These are phyloP conservation scores for Pulveroboletus sp. DNA, from an alignment of 768 basidiomycete species.

Conservation along the genomic window DNA sequence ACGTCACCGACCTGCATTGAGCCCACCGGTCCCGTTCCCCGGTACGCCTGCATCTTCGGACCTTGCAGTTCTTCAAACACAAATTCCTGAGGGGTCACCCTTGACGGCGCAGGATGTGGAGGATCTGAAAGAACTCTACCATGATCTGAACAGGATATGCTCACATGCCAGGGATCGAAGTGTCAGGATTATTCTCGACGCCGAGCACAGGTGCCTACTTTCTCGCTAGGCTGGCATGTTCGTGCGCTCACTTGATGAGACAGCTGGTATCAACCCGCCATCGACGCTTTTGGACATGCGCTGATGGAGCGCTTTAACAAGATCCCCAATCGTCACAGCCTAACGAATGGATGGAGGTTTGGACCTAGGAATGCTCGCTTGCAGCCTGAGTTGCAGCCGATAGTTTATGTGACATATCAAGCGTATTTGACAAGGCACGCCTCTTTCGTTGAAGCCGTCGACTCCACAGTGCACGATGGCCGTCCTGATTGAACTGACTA, in stretches of 20 bases:
- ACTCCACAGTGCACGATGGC: neutral
- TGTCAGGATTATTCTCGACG: constrained; percentile 75
- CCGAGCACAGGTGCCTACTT: constrained; percentile 61
- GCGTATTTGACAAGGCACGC: constrained; percentile 74
- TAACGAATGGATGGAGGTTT: constrained; percentile 2
- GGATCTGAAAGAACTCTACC: constrained; percentile 56
- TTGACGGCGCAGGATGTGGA: constrained; percentile 54
- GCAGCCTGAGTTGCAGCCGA: constrained; percentile 47
- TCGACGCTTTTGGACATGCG: constrained; percentile 73
- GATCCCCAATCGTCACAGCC: constrained; percentile 13
- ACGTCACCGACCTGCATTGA: constrained; percentile 34
- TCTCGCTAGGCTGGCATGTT: neutral
- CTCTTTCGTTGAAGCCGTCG: neutral
- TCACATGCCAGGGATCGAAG: constrained; percentile 52
- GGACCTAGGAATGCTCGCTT: neutral
- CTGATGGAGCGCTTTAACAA: constrained; percentile 78
- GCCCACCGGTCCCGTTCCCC: constrained; percentile 53
- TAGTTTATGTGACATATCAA: constrained; percentile 85
- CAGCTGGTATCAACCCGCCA: constrained; percentile 69
- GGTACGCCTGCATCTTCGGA: constrained; percentile 61
- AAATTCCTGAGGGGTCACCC: constrained; percentile 14
- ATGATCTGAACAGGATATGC: constrained; percentile 63
- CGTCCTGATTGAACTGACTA: neutral
- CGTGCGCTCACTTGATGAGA: constrained; percentile 5
- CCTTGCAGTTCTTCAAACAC: constrained; percentile 43